Evolutionary conservation across 2,329 filamentous ascomycete genomes (phyloP), one percentile per base, ranked within the genome.

Genomic region (Trichoderma sp.): DNA sequence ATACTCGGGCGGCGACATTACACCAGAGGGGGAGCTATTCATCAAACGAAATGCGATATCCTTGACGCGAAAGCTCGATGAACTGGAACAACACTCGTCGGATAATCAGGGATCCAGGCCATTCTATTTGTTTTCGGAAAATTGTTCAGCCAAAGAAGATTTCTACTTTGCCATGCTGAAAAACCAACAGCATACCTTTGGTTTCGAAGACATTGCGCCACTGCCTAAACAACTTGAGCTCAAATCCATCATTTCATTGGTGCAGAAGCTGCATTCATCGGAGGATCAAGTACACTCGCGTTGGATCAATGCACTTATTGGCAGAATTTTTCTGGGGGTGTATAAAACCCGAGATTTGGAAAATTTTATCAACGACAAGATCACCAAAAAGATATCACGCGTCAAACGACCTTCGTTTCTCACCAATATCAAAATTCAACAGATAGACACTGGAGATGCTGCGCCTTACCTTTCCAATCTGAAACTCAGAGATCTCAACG

Each of bases 101-200:
- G 88, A 90, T 71, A 82, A 79, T 46, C 83, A 83, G 39, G 76
- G 86, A 3, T 90, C 92, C 7, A 94, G 92, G 73, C 94, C 96
- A 0, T 98, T 97, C 81, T 98, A 90, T 76, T 84, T 99, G 5
- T 99, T 98, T 79, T 96, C 93, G 0, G 94, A 98, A 73, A 97
- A 96, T 75, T 93, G 93, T 77, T 97, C 94, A 0, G 93, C 96
- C 58, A 99, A 99, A 79, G 96, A 99, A 79, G 96, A 99, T 77
- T 98, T 99, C 80, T 99, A 99, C 79, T 95, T 97, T 79, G 92
- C 95, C 14, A 84, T 99, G 73, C 83, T 99, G 49, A 89, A 90
- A 74, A 96, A 94, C 72, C 92, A 97, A 77, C 90, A 94, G 73
- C 89, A 90, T 74, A 86, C 87, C 18, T 84, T 88, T 68, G 84